Base-by-base conservation (phyloP, 2,329 filamentous ascomycete species). In the Beauveria asiatica region DNA sequence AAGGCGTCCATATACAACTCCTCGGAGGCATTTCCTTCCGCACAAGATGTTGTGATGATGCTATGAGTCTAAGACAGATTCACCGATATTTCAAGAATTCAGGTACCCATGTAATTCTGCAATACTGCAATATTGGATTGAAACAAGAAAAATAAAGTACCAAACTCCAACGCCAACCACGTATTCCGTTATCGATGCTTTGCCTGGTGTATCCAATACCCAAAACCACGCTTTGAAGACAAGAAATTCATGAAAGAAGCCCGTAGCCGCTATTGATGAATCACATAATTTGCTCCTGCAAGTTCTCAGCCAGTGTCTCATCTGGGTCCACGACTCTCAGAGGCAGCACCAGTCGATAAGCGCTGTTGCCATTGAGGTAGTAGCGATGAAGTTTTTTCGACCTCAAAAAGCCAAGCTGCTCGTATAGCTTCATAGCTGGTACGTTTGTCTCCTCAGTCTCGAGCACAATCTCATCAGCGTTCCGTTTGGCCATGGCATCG, bases 361-460 rank as follows among this genome's bases (percentile, higher is more conserved):
- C 94, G 60, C 92, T 96, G 71, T 91, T 99, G 11, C 94, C 94
- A 70, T 97, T 99, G 45, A 99, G 77, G 68, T 99, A 99, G 71
- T 99, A 99, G 48, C 94, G 82, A 73, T 97, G 92, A 57, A 99
- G 75, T 62, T 92, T 89, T 75, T 99, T 99, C 62, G 90, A 96
- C 56, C 93, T 82, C 23, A 97, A 74, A 69, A 99, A 99, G 0
- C 94, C 94, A 8, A 99, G 79, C 1, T 92, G 82, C 73, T 99
- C 93, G 73, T 99, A 99, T 10, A 99, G 78, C 65, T 91, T 89
- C 78, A 97, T 90, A 21, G 92, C 94, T 1, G 92, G 87, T 1
- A 85, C 83, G 70, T 99, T 99, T 17, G 88, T 90, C 73, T 95
- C 91, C 75, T 99, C 94, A 0, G 94, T 99, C 76, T 99, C 94